Percentiles rank a stretch among this genome's conserved stretches.
Evolutionary conservation across 306 rosid genomes (phyloP).

Genomic region (Neltuma alba): DNA sequence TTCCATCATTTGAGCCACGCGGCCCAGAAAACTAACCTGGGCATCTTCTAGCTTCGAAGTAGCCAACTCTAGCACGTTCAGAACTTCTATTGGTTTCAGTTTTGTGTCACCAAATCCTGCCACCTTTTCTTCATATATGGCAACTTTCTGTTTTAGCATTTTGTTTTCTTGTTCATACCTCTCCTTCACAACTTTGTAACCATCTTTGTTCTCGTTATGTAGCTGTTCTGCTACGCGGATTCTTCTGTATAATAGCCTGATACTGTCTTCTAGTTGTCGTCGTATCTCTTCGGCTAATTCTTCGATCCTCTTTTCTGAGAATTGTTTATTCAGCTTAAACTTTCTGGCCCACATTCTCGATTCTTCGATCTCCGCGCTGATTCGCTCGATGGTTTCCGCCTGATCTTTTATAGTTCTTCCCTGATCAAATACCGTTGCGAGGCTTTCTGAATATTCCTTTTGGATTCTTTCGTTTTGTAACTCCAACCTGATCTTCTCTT

Average conservation of each 20-base stretch:
- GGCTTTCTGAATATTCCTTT: conserved; percentile 42
- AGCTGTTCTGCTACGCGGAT: conserved; percentile 73
- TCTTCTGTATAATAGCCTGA: conserved; percentile 59
- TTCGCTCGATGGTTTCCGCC: conserved; percentile 32
- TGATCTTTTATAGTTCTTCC: conserved; percentile 45
- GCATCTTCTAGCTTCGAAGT: conserved; percentile 42
- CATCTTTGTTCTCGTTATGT: conserved; percentile 60
- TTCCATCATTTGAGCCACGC: conserved; percentile 39
- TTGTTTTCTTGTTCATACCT: conserved; percentile 53
- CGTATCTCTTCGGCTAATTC: conserved; percentile 57
- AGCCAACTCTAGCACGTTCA: conserved; percentile 36
- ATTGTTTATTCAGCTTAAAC: conserved; percentile 28
- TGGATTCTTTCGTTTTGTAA: conserved; percentile 39
- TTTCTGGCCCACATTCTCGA: conserved; percentile 27
- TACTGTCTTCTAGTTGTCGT: conserved; percentile 54
- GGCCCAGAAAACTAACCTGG: conserved; percentile 17
- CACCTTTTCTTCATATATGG: conserved; percentile 46
- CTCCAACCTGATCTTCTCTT: conserved; percentile 54
- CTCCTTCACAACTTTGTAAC: conserved; percentile 39
- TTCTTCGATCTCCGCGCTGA: conserved; percentile 34
- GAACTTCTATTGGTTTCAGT: background rate
- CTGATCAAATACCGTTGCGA: conserved; percentile 45
- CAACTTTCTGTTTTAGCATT: conserved; percentile 44
- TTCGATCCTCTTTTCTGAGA: conserved; percentile 59
- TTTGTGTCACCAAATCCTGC: conserved; percentile 3